Evolutionary conservation across 306 rosid genomes (phyloP), one percentile per base, ranked within the genome.

Genomic region (Sophora flavescens): DNA sequence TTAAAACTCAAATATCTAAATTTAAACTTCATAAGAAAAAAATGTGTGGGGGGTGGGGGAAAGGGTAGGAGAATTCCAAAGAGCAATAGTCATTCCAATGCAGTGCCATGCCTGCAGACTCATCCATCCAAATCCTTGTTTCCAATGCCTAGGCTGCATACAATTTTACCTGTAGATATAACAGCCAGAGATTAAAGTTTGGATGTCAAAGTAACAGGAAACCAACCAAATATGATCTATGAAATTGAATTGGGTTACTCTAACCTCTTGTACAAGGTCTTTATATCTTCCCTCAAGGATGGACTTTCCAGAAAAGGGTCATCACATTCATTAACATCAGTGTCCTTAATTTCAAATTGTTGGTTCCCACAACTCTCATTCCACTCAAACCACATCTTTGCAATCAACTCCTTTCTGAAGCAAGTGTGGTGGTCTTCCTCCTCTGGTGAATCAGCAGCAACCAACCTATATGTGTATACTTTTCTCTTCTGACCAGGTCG

Each of bases 331-430:
- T 86, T 75, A 44, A 81, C 81, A 18, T 79, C 84, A 39, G 88
- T 83, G 0, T 91, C 86, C 68, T 74, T 79, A 41, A 88, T 83
- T 52, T 70, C 82, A 60, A 86, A 83, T 80, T 88, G 77, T 6
- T 44, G 84, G 45, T 79, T 76, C 39, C 92, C 91, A 30, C 87
- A 86, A 45, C 83, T 81, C 64, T 90, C 92, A 0, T 88, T 90
- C 96, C 96, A 90, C 57, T 90, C 96, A 50, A 90, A 90, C 96
- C 96, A 90, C 92, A 90, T 88, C 80, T 78, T 88, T 2, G 96
- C 81, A 50, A 88, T 88, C 52, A 81, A n/a, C 72, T 88, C 92
- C 78, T 90, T 90, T 73, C 83, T 87, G 84, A 84, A 88, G 76
- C 96, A 90, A 44, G 88, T 74, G 5, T 32, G 13, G 61, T 90